Evolutionary conservation across 2,329 filamentous ascomycete species (phyloP), one percentile per base, ranked within the genome.

Genomic region (Periconia digitata): DNA sequence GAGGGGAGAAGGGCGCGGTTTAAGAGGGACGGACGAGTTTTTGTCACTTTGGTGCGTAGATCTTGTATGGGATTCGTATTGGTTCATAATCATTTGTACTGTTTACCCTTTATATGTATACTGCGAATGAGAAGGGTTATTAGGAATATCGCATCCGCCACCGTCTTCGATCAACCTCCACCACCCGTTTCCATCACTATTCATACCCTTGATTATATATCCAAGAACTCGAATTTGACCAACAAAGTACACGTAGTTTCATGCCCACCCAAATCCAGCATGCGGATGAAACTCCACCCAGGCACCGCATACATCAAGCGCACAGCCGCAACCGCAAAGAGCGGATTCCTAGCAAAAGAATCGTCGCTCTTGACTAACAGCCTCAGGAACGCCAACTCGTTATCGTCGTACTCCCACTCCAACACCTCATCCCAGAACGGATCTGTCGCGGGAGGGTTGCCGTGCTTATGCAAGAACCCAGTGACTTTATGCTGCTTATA

Each of bases 321-420:
- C n/a, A 87, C 77, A 0, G 84, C 80, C 0, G 80, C 75, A 1
- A 85, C 83, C 0, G 79, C 81, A 52, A 86, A 78, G 44, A 84
- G 79, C 0, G 84, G 83, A 55, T 88, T 88, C 38, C 72, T 72
- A 0, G 81, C 72, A 66, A 83, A 87, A 52, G 76, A 78, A 50
- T 85, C 82, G 50, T 87, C 85, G 54, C 80, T 84, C 74, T 88
- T 88, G 69, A 88, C 76, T 36, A 87, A 71, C 49, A 88, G 75
- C 0, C 85, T 75, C 55, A 88, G 54, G 57, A 88, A 88, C 0
- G 79, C 78, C 40, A 88, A 62, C 63, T 87, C 85, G 55, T 83
- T 85, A 47, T 86, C 84, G 6, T 85, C 81, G 57, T 81, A 87
- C 51, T 85, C 81, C 85, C 85, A 88, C 59, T 85, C 83, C 8